These are phyloP conservation scores for Solanum chaucha DNA, from an alignment of 257 asterid genomes.

Conservation along the genomic window DNA sequence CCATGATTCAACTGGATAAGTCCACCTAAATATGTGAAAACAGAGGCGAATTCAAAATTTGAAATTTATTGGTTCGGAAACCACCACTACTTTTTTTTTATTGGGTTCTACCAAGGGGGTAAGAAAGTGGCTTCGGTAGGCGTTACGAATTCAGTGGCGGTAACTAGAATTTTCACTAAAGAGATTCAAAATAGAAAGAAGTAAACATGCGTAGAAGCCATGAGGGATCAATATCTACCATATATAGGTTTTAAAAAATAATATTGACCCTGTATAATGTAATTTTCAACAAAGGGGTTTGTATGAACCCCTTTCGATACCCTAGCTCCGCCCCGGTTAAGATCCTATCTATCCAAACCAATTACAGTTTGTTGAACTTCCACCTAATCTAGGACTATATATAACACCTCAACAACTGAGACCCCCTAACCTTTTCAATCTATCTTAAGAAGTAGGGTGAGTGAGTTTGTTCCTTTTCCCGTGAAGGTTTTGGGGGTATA, in stretches of 20 bases:
- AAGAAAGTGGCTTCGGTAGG: not conserved
- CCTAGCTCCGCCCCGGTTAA: not conserved
- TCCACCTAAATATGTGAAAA: conserved; percentile 34
- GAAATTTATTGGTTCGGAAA: not conserved
- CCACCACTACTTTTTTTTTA: not conserved
- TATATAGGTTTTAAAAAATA: not conserved
- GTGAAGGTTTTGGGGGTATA: not conserved
- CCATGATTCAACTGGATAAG: conserved; percentile 57
- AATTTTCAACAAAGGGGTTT: not conserved
- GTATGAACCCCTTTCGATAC: not conserved
- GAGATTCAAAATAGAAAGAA: not conserved
- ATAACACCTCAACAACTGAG: not conserved
- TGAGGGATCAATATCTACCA: not conserved
- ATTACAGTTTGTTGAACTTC: not conserved
- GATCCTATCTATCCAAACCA: not conserved
- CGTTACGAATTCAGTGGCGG: not conserved
- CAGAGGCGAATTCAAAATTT: not conserved
- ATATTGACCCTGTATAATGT: not conserved
- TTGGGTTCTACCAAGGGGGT: not conserved
- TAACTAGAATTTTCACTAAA: not conserved
- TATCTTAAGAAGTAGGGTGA: not conserved
- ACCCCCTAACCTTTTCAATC: not conserved
- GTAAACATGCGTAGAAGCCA: not conserved
- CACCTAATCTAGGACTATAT: not conserved
- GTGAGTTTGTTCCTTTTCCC: not conserved